Base-by-base conservation (phyloP, 202 grass and related monocot genomes). In the Saccharum hybrid region DNA sequence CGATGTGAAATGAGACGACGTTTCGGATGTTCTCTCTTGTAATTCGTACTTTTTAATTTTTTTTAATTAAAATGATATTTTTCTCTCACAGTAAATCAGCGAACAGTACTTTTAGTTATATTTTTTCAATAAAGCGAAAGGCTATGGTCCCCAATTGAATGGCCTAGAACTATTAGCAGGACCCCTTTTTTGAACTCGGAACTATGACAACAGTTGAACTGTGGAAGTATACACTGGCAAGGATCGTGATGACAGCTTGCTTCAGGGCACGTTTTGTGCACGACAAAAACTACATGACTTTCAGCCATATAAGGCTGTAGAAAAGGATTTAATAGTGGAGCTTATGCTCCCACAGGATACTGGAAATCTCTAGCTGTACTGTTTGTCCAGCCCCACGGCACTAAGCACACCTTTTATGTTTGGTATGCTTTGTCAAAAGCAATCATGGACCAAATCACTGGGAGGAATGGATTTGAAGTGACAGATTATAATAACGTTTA, bases 401-500 rank as follows among this genome's bases (percentile, higher is more conserved):
- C 28, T 38, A 86, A 80, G 66, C 10, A 7, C 36, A 5, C 34
- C 75, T n/a, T 49, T 67, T 48, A 31, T 66, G 43, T 60, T 19
- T 68, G 19, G 0, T 43, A 67, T 77, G 66, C 76, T 86, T 68
- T 49, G 68, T 82, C 83, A 83, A 86, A 77, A 62, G 18, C 49
- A 74, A 79, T 43, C 68, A 16, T 79, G 31, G 14, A 66, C 10
- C 72, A 12, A 66, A 33, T 67, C 38, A 63, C 78, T 76, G 15
- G 2, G 26, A 60, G 2, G 26, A 60, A 28, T 22, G 12, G 38
- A 81, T 74, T 79, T 15, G 13, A 82, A 45, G 36, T 33, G 36
- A 78, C n/a, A 81, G 2, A 43, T 61, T 52, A 49, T 3, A 56
- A 56, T 16, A 76, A 56, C 23, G n/a, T 31, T 59, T 22, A 6